phyloP scores from a whole-genome alignment of 306 rosid species.

The Sesbania bispinosa region DNA sequence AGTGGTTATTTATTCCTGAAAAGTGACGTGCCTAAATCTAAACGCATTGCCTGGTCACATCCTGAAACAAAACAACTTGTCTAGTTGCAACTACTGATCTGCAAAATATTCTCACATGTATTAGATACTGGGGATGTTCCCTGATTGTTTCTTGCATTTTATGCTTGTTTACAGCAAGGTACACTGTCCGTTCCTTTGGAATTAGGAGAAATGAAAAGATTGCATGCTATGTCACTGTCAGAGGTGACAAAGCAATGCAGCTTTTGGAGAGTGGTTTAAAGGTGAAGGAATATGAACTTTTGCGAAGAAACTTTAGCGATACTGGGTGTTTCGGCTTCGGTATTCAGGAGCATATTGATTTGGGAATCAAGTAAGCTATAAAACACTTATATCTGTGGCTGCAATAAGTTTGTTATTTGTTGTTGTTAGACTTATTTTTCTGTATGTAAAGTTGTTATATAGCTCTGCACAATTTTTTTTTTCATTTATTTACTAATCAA shows the following conservation, averaged over 20 bases:
- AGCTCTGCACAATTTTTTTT: background rate
- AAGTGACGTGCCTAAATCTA: background rate
- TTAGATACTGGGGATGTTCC: background rate
- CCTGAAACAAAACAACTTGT: background rate
- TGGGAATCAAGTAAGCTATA: constrained; percentile 74
- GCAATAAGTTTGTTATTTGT: background rate
- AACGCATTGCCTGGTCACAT: background rate
- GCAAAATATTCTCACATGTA: background rate
- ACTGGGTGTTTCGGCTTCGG: constrained; percentile 84
- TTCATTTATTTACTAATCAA: background rate
- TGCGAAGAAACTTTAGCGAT: constrained; percentile 78
- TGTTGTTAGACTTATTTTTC: background rate
- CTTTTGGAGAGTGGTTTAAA: constrained; percentile 84
- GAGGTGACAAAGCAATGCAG: constrained; percentile 82
- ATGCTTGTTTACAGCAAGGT: constrained; percentile 52
- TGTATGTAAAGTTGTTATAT: background rate
- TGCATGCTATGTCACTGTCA: no score
- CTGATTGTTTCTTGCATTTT: background rate
- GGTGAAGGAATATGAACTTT: constrained; percentile 75
- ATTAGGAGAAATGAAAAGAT: constrained; percentile 86
- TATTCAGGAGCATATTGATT: constrained; percentile 87
- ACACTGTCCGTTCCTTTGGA: constrained; percentile 76
- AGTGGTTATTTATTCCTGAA: background rate
- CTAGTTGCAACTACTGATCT: background rate
- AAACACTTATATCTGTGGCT: background rate